Evolutionary conservation across 371 early-diverging fungal species (phyloP).

Genomic region (Apophysomyces sp.): DNA sequence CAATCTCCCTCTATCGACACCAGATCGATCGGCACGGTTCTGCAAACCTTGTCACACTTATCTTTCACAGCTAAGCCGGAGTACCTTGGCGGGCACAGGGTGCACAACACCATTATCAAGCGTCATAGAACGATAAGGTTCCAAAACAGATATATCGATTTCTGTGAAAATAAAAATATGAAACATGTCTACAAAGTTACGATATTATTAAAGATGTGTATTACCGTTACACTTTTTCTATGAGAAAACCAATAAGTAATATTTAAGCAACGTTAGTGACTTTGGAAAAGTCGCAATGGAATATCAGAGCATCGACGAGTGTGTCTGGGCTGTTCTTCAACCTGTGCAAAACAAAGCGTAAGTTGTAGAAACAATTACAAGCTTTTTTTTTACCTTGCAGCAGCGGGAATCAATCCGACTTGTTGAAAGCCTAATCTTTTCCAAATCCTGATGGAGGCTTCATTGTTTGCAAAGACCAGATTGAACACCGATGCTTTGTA

Average conservation of each 20-base stretch:
- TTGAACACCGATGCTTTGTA: conserved; percentile 81
- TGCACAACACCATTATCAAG: not conserved
- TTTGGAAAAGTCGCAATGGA: conserved; percentile 68
- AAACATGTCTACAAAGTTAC: too few relatives aligned
- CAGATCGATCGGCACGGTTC: conserved; percentile 33
- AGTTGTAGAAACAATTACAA: not conserved
- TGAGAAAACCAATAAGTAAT: too few relatives aligned
- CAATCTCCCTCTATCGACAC: conserved; percentile 13
- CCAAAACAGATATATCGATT: too few relatives aligned
- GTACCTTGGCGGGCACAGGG: not conserved
- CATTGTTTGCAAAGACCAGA: conserved; percentile 74
- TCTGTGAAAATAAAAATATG: too few relatives aligned
- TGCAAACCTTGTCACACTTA: conserved; percentile 24
- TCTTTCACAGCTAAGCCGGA: not conserved
- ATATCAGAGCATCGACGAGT: conserved; percentile 71
- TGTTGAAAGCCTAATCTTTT: conserved; percentile 63
- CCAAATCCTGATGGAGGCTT: conserved; percentile 68
- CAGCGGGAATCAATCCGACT: conserved; percentile 69
- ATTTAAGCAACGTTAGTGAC: not conserved
- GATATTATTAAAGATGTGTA: too few relatives aligned
- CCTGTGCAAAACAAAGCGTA: conserved; percentile 8
- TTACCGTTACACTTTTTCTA: too few relatives aligned
- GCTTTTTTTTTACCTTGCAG: conserved; percentile 42
- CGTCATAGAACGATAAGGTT: too few relatives aligned
- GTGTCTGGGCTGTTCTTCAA: conserved; percentile 49